A percentile compares a stretch with the other conserved stretches of the same genome.
These are phyloP conservation scores for Monosporascus sp. DNA, from an alignment of 2,329 filamentous ascomycete genomes.

Conservation along the genomic window DNA sequence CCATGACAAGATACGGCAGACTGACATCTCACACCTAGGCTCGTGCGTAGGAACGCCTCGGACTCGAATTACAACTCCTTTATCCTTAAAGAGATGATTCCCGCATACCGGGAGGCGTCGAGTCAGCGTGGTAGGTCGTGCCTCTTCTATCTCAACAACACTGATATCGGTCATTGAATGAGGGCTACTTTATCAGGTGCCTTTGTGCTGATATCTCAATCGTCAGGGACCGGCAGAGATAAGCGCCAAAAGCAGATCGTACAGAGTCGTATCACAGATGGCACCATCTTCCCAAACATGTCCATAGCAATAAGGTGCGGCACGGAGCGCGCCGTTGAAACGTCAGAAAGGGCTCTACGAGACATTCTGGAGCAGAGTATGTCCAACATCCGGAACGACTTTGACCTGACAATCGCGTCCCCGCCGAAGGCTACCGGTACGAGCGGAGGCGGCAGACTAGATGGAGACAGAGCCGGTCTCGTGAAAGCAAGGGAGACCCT, in stretches of 20 bases:
- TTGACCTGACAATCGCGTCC: not conserved
- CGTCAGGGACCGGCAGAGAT: not conserved
- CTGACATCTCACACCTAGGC: not conserved
- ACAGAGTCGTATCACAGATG: not conserved
- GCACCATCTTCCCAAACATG: not conserved
- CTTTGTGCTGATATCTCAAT: not conserved
- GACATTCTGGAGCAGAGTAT: not conserved
- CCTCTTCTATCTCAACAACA: too few relatives aligned
- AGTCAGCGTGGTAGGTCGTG: not conserved
- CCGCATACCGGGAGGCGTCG: not conserved
- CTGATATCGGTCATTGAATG: too few relatives aligned
- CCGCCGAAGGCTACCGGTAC: not conserved
- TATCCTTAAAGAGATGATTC: not conserved
- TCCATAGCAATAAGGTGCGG: not conserved
- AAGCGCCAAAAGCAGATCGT: not conserved
- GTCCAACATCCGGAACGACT: not conserved
- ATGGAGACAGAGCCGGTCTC: not conserved
- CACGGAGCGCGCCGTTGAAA: not conserved
- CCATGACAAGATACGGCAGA: not conserved
- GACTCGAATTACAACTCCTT: conserved; percentile 2
- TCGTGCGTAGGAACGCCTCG: not conserved
- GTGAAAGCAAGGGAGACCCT: not conserved
- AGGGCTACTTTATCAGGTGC: too few relatives aligned
- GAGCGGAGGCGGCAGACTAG: not conserved
- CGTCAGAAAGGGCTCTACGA: not conserved